phyloP scores from a whole-genome alignment of 306 rosid species.

The Corylus heterophylla region DNA sequence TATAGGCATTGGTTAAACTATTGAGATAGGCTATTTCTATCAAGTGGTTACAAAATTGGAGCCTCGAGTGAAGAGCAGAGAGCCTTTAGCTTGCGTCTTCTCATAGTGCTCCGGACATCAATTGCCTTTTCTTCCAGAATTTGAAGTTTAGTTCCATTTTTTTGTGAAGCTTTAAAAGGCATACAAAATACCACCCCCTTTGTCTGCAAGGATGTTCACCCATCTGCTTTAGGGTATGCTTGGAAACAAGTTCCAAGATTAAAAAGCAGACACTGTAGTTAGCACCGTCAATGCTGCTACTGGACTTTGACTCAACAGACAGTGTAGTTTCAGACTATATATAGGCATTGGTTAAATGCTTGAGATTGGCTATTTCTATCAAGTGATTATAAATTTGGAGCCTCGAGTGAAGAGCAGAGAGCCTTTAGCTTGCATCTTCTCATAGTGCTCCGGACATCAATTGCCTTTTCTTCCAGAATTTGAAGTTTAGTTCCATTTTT shows the following conservation, averaged over 20 bases:
- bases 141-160: constrained; percentile 36
- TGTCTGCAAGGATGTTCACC: background rate
- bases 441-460: constrained; percentile 49
- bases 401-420: constrained; percentile 62
- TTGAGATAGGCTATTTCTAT: constrained; percentile 1
- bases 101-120: constrained; percentile 50
- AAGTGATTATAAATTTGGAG: constrained; percentile 32
- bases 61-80: constrained; percentile 63
- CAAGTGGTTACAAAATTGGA: constrained; percentile 26
- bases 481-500: constrained; percentile 34
- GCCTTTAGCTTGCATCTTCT: constrained; percentile 53
- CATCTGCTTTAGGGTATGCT: background rate
- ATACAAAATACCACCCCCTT: constrained; percentile 14
- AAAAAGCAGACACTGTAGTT: no score
- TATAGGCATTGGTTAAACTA: background rate
- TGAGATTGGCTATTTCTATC: constrained; percentile 1
- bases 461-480: constrained; percentile 32
- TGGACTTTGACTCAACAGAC: background rate
- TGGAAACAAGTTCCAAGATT: background rate
- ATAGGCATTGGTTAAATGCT: background rate
- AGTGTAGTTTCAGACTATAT: background rate
- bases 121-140: constrained; percentile 31
- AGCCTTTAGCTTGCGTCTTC: constrained; percentile 52
- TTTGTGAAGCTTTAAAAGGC: constrained; percentile 24
- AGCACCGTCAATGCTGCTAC: background rate